Evolutionary conservation across 441 rosid species (phyloP), one percentile per base, ranked within the genome.

Genomic region (Breynia disticha): DNA sequence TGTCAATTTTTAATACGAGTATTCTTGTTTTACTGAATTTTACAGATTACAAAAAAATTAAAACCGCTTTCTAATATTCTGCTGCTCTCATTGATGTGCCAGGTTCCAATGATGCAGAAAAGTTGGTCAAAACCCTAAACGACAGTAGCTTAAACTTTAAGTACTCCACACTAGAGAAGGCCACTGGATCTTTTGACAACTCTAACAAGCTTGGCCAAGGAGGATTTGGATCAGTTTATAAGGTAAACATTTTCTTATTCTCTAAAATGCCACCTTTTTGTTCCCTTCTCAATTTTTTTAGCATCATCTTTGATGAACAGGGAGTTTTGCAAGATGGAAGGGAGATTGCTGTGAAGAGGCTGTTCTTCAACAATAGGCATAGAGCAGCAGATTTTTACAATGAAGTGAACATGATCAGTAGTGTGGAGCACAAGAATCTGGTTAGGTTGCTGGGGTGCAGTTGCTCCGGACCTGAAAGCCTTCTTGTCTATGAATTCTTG

Each of bases 201-300:
- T 76, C 67, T 16, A 86, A 93, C 76, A 88, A 86, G 76, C 90
- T 93, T 17, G 98, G 98, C 54, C 97, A 93, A 65, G 98, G 97
- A 55, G 98, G 98, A 19, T 93, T 84, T 54, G 98, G 98, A 57
- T 77, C 95, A 51, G 98, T 88, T 37, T 88, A 93, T 65, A 88
- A 93, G 90, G 98, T 87, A 59, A n/a, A 5, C 19, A 55, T 50
- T 7, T 1, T 32, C n/a, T 52, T 9, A 28, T 3, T 28, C 35
- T 28, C 35, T 28, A 28, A 28, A 28, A 28, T 28, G 5, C 35
- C 0, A 28, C 52, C 15, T 46, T 61, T 15, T 1, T 46, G n/a
- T n/a, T n/a, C n/a, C n/a, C n/a, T n/a, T n/a, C n/a, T n/a, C n/a
- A n/a, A n/a, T n/a, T n/a, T n/a, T n/a, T n/a, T n/a, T n/a, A n/a